These are phyloP conservation scores for Tripterygium wilfordii DNA, from an alignment of 177 flowering plant species.

Conservation along the genomic window DNA sequence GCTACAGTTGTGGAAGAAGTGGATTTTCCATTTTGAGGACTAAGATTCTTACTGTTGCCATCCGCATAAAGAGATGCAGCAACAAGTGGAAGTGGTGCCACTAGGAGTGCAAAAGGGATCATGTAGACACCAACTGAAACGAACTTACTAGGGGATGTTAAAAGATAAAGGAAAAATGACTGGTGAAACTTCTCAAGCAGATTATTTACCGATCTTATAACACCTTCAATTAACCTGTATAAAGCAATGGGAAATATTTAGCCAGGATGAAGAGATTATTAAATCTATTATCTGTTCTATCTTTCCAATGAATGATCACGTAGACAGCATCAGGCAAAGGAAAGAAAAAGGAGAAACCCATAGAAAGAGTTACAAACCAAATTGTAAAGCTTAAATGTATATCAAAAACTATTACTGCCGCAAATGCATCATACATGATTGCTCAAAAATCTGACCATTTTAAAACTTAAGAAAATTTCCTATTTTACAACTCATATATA, in stretches of 20 bases:
- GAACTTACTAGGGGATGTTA: constrained; percentile 74
- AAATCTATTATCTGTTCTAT: no score
- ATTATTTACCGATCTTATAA: constrained; percentile 81
- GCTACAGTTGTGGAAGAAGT: constrained; percentile 7
- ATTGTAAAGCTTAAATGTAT: no score
- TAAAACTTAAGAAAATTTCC: no score
- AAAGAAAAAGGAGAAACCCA: neutral
- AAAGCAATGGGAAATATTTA: constrained; percentile 5
- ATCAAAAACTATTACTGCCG: no score
- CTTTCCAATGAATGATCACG: no score
- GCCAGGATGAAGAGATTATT: no score
- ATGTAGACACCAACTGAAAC: constrained; percentile 96
- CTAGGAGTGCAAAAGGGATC: constrained; percentile 77
- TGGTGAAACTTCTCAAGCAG: constrained; percentile 99
- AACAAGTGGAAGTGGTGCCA: constrained; percentile 80
- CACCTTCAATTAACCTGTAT: constrained; percentile 91
- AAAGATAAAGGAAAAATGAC: constrained; percentile 85
- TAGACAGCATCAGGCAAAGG: no score
- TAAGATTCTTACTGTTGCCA: constrained; percentile 18
- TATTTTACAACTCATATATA: no score
- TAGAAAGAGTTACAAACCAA: neutral
- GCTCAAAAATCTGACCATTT: no score
- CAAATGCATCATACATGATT: no score
- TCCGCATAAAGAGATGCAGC: constrained; percentile 77
- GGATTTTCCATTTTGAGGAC: constrained; percentile 9